Conservation (phyloP, 129 eudicot genomes). For the Saussurea involucrata region DNA sequence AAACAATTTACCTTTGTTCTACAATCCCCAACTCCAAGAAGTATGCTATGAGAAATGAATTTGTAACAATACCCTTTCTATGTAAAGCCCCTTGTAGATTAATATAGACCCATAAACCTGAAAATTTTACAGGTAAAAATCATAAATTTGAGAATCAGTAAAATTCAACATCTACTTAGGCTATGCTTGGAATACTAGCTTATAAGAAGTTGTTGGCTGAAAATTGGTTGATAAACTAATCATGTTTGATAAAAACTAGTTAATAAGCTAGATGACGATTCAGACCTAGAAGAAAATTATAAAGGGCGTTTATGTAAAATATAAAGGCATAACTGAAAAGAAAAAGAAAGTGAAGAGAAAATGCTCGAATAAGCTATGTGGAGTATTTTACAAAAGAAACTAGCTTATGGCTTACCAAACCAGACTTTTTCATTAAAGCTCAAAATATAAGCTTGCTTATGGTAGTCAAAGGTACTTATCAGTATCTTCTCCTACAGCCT, state of each 20-base stretch:
- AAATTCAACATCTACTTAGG: not conserved
- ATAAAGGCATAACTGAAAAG: not conserved
- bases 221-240: not conserved
- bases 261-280: not conserved
- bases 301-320: not conserved
- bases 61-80: not conserved
- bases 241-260: no score
- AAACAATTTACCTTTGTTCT: not conserved
- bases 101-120: not conserved
- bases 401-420: not conserved
- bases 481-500: slow-evolving; percentile 1
- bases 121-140: not conserved
- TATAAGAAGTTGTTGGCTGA: not conserved
- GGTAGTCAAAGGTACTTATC: not conserved
- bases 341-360: not conserved
- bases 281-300: not conserved
- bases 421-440: not conserved
- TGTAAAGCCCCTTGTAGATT: slow-evolving; percentile 4
- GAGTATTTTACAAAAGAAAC: not conserved
- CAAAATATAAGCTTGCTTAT: not conserved
- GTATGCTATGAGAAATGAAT: not conserved
- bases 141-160: not conserved
- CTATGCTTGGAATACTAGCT: not conserved
- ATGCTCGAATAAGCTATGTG: not conserved
- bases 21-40: not conserved